phyloP scores from a whole-genome alignment of 2,329 filamentous ascomycete genomes.

The Aspergillus glaucus region DNA sequence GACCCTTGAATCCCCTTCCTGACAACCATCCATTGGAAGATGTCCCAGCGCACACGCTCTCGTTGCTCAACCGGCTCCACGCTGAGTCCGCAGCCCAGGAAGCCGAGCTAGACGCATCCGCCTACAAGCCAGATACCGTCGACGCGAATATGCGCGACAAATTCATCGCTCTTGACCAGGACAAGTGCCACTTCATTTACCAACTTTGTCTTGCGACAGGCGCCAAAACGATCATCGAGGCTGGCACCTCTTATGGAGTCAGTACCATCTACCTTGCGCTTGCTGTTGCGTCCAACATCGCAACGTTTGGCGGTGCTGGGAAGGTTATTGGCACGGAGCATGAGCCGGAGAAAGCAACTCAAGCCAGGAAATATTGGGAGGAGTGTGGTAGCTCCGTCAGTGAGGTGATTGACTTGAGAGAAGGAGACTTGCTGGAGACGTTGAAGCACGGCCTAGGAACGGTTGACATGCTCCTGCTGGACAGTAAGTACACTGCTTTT shows the following conservation, averaged over 20 bases:
- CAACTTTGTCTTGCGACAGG: conserved; percentile 45
- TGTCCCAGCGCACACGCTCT: conserved; percentile 9
- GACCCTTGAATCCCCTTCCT: no score
- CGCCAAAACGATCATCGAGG: conserved; percentile 52
- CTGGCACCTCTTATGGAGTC: conserved; percentile 57
- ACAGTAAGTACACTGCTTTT: conserved; percentile 31
- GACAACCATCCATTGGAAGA: not conserved
- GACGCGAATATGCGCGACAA: conserved; percentile 47
- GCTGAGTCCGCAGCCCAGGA: conserved; percentile 28
- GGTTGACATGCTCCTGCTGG: conserved; percentile 32
- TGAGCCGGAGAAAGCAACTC: conserved; percentile 48
- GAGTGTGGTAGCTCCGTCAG: conserved; percentile 26
- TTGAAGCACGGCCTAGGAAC: conserved; percentile 27
- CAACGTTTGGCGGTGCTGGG: conserved; percentile 24
- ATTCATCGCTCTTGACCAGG: conserved; percentile 54
- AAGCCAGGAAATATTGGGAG: conserved; percentile 41
- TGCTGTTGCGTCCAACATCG: conserved; percentile 47
- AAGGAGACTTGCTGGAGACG: conserved; percentile 37
- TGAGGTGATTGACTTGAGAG: conserved; percentile 32
- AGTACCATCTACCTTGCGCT: conserved; percentile 58
- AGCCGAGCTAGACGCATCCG: conserved; percentile 16
- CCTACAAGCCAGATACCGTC: conserved; percentile 13
- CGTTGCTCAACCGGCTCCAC: conserved; percentile 28
- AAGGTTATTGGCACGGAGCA: conserved; percentile 57
- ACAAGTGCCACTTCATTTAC: conserved; percentile 55